Evolutionary conservation across 78 protist species (phyloP), one percentile per base, ranked within the genome.

Genomic region (Dictyostelium capitatum): DNA sequence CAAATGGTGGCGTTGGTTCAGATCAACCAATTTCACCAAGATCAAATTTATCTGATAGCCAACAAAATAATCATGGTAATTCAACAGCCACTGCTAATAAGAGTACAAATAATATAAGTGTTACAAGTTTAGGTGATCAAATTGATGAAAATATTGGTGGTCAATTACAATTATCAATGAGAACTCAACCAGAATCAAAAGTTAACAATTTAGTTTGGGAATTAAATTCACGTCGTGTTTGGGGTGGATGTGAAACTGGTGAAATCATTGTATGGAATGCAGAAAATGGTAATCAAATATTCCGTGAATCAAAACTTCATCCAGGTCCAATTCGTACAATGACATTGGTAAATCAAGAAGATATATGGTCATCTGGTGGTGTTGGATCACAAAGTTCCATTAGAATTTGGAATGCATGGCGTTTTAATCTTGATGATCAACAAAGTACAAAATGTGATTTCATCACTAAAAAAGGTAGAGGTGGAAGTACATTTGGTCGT

Each of bases 351-450:
- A 82, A 87, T 51, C 79, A 87, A 23, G 93, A 87, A 7, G 37
- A 87, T 56, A 59, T 87, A 51, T 87, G 93, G 93, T 72, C 93
- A 14, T n/a, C 69, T 3, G 93, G 93, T 50, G 93, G 74, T 46
- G 56, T 62, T 23, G 93, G 93, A 9, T 28, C 25, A 56, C 50
- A 54, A 25, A 19, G 56, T 56, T 77, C 74, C 23, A 87, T 87
- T 50, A 56, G 80, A 70, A 46, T 77, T 50, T 87, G 93, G 93
- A 87, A 87, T 51, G 74, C 85, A 41, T 87, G 93, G 93, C 50
- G 93, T 30, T 32, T 87, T 9, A 87, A 87, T 77, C 57, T 80
- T 1, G 93, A 87, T 32, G 93, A 87, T n/a, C 80, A 65, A 23
- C 62, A 41, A 4, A 57, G 70, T 7, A 54, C 80, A 37, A 87